Evolutionary conservation across 1,139 yeast genomes (phyloP), one percentile per base, ranked within the genome.

Genomic region (Blastobotrys ciferrii): DNA sequence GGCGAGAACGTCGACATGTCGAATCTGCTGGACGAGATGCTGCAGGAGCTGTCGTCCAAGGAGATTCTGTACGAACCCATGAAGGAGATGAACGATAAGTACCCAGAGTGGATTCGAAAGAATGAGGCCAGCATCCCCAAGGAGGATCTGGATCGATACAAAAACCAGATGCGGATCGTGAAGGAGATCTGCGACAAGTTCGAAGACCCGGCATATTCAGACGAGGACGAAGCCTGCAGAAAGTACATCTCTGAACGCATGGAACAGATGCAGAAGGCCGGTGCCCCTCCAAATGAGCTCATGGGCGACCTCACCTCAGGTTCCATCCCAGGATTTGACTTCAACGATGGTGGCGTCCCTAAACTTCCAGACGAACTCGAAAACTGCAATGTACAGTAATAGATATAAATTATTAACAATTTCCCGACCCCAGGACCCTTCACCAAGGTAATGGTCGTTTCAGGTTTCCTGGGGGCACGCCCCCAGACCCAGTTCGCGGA

Each of bases 51-150:
- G 66, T 81, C 94, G 15, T 82, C 95, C 5, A 91, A 88, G 64
- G 94, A 84, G 50, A 87, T 91, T 28, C 74, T 92, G 43, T 91
- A 87, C 63, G 95, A 86, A 58, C 96, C 98, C 1, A 78, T 92
- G 69, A 85, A 83, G 61, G 96, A 88, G 53, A 75, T 91, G 66
- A 80, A 84, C 55, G 70, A 74, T 17, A 87, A 87, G 53, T 72
- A 63, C 53, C 87, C 87, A 2, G 77, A 66, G 14, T 85, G 82
- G 76, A 71, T 85, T 54, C 66, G 71, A 47, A 76, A 76, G 43
- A 75, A 83, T 55, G 69, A 73, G 50, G 70, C 60, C 14, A 59
- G 59, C 44, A 46, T 66, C 9, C 36, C 56, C n/a, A 55, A 54
- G 2, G 65, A 59, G 12, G 74, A 71, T 40, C 52, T 58, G 28